Conservation (phyloP, 1,139 yeast genomes). For the Candida albicans region DNA sequence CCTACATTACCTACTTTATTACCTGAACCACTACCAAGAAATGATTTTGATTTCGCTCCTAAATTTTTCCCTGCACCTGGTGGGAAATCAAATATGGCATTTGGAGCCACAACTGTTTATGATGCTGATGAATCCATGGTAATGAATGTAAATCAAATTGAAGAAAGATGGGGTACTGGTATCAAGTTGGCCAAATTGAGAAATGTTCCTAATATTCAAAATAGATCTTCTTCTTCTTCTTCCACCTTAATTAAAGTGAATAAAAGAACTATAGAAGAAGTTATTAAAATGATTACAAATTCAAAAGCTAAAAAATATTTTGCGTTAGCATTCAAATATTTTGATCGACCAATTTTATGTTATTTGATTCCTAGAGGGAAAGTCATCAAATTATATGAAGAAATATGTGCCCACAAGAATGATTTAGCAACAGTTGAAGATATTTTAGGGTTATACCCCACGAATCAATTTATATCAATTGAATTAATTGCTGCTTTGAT, state of each 20-base stretch:
- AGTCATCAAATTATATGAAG: conserved; percentile 5
- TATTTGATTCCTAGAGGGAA: conserved; percentile 5
- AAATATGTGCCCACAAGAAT: conserved; percentile 4
- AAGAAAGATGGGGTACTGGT: not conserved
- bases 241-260: not conserved
- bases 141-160: conserved; percentile 2
- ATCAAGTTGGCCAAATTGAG: conserved; percentile 1
- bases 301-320: conserved; percentile 5
- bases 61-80: conserved; percentile 8
- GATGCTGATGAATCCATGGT: conserved; percentile 12
- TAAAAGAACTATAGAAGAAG: not conserved
- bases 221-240: not conserved
- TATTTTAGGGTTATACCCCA: conserved; percentile 7
- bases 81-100: conserved; percentile 7
- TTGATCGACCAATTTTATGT: conserved; percentile 8
- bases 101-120: conserved; percentile 10
- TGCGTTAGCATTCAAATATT: conserved; percentile 5
- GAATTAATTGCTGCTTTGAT: conserved; percentile 11
- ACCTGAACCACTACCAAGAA: conserved; percentile 3
- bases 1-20: conserved; percentile 4
- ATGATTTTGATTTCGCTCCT: conserved; percentile 9
- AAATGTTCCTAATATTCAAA: not conserved
- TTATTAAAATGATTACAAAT: conserved; percentile 8
- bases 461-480: conserved; percentile 10
- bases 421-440: not conserved